Evolutionary conservation across 2,329 filamentous ascomycete genomes (phyloP).

Genomic region (Huntiella abstrusa): DNA sequence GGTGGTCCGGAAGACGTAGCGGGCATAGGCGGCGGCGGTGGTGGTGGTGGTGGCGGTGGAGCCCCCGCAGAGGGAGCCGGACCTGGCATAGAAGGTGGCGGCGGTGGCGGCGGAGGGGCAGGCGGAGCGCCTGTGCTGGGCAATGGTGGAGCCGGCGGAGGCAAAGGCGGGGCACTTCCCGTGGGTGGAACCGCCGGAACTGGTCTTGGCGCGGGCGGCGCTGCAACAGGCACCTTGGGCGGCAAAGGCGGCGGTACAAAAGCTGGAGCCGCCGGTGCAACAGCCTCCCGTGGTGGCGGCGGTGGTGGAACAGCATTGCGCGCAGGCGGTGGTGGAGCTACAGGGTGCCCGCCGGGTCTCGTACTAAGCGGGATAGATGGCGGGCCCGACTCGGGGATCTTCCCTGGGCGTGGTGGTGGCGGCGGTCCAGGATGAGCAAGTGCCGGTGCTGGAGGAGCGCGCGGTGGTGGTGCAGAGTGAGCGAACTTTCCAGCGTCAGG

Average conservation of each 20-base stretch:
- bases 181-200: background rate
- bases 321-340: slow-evolving; percentile 7
- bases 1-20: slow-evolving; percentile 18
- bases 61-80: slow-evolving; percentile 21
- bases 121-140: slow-evolving; percentile 30
- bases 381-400: slow-evolving; percentile 2
- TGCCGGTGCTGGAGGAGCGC: background rate
- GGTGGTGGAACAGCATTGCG: slow-evolving; percentile 13
- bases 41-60: slow-evolving; percentile 23
- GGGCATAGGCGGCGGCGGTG: slow-evolving; percentile 23
- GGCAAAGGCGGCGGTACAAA: slow-evolving; percentile 18
- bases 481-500: slow-evolving; percentile 81
- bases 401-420: slow-evolving; percentile 9
- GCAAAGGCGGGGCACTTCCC: slow-evolving; percentile 12
- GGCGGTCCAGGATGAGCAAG: slow-evolving; percentile 10
- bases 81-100: slow-evolving; percentile 30
- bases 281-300: slow-evolving; percentile 15
- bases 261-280: slow-evolving; percentile 13
- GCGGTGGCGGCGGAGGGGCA: slow-evolving; percentile 22
- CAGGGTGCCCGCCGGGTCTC: slow-evolving; percentile 6
- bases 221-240: slow-evolving; percentile 4
- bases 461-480: slow-evolving; percentile 21
- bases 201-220: slow-evolving; percentile 5
- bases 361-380: slow-evolving; percentile 12
- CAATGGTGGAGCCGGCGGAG: slow-evolving; percentile 40